Base-by-base conservation (phyloP, 1,139 yeast genomes). In the Pichia sp. region DNA sequence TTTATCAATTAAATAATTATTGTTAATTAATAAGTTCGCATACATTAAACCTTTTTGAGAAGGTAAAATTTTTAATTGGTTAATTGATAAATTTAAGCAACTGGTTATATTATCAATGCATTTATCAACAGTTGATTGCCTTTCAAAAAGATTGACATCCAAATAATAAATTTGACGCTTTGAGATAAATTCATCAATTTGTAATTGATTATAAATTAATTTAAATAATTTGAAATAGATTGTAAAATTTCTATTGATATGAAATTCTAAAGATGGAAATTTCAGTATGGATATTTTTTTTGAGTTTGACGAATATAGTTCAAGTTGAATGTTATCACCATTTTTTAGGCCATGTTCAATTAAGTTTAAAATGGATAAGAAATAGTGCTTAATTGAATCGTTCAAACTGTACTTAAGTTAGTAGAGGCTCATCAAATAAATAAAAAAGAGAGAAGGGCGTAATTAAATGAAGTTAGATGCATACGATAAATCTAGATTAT, bases 101-200 rank as follows among this genome's bases (percentile, higher is more conserved):
- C 42, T 32, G 6, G 56, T 50, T 3, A 75, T 38, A 8, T 52
- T 39, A 6, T 65, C 68, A 1, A 83, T 50, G 2, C 68, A 52
- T 0, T 52, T 42, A 42, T 75, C 74, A 2, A 79, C 76, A 5
- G 49, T 56, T 1, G 49, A 16, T 53, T 83, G 91, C 1, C 55
- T 55, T 27, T 59, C 55, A 56, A 79, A 84, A 6, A 81, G 54
- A 7, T 60, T 64, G 1, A 79, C 85, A 53, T 82, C 82, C 43
- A 70, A 72, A 56, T 84, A 84, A 59, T 68, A 84, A 0, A 84
- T 48, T 51, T 83, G 89, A 46, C 94, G 62, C 43, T 70, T 69
- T 0, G 89, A 79, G 1, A 73, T 66, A 2, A 52, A 47, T 13
- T 52, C 52, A 2, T 40, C 37, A 0, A 24, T 10, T 10, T 27